phyloP scores from a whole-genome alignment of 2,329 filamentous ascomycete genomes.

The Daldinia eschscholtzii region DNA sequence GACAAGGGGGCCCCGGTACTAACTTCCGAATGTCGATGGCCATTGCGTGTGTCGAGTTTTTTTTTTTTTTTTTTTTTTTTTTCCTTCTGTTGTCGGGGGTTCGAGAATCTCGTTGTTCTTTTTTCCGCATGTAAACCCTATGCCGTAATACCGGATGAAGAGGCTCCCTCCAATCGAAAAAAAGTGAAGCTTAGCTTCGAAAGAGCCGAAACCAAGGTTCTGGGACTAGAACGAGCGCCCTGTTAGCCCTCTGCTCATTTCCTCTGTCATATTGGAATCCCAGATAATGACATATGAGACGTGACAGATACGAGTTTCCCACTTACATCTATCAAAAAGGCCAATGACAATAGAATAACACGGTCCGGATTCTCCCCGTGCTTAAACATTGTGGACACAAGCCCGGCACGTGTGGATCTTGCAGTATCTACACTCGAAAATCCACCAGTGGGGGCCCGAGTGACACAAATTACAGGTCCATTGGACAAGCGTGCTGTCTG shows the following conservation, averaged over 20 bases:
- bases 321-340: slow-evolving; percentile 37
- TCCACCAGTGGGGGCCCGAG: slow-evolving; percentile 74
- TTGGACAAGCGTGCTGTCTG: slow-evolving; percentile 73
- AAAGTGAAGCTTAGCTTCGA: slow-evolving; percentile 30
- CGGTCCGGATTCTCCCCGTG: slow-evolving; percentile 24
- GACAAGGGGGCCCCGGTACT: slow-evolving; percentile 38
- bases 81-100: slow-evolving; percentile 25
- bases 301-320: slow-evolving; percentile 33
- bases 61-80: slow-evolving; percentile 30
- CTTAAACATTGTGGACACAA: slow-evolving; percentile 64
- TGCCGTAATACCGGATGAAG: slow-evolving; percentile 36
- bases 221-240: slow-evolving; percentile 27
- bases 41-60: slow-evolving; percentile 40
- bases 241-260: slow-evolving; percentile 34
- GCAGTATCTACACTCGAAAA: slow-evolving; percentile 78
- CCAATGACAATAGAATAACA: slow-evolving; percentile 30
- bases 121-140: slow-evolving; percentile 32
- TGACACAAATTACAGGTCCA: slow-evolving; percentile 76
- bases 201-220: slow-evolving; percentile 22
- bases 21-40: slow-evolving; percentile 38
- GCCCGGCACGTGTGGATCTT: slow-evolving; percentile 73
- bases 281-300: slow-evolving; percentile 41
- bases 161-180: slow-evolving; percentile 34
- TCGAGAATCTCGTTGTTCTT: slow-evolving; percentile 26
- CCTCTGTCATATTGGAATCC: slow-evolving; percentile 34